Evolutionary conservation across 1,139 yeast genomes (phyloP), one percentile per base, ranked within the genome.

Genomic region (Waltiozyma sp.): DNA sequence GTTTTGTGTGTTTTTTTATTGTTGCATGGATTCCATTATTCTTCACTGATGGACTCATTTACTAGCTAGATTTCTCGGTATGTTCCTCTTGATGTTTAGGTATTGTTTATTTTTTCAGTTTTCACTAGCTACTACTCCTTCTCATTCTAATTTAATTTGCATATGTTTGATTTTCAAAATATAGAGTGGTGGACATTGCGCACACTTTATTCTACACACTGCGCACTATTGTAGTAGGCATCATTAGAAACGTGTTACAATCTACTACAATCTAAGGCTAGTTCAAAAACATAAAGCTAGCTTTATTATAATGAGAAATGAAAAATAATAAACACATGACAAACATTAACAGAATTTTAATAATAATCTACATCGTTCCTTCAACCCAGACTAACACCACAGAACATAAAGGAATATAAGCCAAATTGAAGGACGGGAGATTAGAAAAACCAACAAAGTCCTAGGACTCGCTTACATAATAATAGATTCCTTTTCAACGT

Each of bases 401-500:
- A 26, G 31, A 10, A 11, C 31, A 26, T 26, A 26, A 26, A 26
- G 23, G 23, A 21, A 21, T 21, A 21, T 21, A 21, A 8, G 8
- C 23, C 23, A 21, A 21, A 21, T 21, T 21, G 23, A 5, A 21
- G 23, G 23, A 14, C 13, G n/a, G n/a, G n/a, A 11, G 10, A 26
- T 26, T 26, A 14, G 31, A 26, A 26, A 26, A 6, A 7, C 6
- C 14, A 26, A 26, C 13, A 26, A 4, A 26, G 13, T 10, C 6
- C 13, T 7, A 14, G 10, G n/a, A 4, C n/a, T 14, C 19, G 13
- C 37, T 48, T 49, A 93, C 99, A 91, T 93, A 72, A 91, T 93
- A 73, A 91, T 91, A 60, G 95, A 82, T 64, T 95, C 97, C 68
- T 83, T 80, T 75, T 93, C 97, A 65, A 93, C 96, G 66, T 93